Evolutionary conservation across 1,139 yeast species (phyloP).

Genomic region (Geotrichum histeridarum): DNA sequence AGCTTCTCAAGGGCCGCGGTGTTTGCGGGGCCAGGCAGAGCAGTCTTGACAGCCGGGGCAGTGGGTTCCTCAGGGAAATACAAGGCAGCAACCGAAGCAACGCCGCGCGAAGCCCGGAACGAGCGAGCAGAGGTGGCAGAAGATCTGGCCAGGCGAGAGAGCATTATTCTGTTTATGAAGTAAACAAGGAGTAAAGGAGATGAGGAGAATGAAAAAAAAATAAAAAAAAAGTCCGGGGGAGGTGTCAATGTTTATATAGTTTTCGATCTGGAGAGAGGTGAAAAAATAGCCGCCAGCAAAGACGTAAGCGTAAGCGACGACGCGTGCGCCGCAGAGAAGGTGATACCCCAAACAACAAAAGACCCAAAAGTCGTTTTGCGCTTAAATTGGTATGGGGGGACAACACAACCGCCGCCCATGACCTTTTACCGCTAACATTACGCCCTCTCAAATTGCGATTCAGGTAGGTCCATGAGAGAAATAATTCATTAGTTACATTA

Average conservation of each 20-base stretch:
- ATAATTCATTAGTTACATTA: background rate
- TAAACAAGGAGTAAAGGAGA: background rate
- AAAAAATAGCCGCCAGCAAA: background rate
- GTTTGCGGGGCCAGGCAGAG: constrained; percentile 63
- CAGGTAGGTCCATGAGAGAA: background rate
- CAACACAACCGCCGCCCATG: too few relatives aligned
- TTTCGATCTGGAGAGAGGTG: background rate
- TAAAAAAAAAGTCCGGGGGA: background rate
- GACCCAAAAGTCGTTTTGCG: too few relatives aligned
- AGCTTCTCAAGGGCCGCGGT: constrained; percentile 46
- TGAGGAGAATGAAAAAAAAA: background rate
- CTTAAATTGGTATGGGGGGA: too few relatives aligned
- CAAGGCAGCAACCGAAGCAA: constrained; percentile 32
- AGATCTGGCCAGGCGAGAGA: constrained; percentile 12
- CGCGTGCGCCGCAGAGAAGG: too few relatives aligned
- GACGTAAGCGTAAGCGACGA: background rate
- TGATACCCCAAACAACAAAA: too few relatives aligned
- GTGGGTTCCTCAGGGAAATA: constrained; percentile 59
- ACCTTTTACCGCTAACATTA: too few relatives aligned
- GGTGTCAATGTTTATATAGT: background rate
- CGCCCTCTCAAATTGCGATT: too few relatives aligned
- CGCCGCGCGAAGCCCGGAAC: constrained; percentile 8
- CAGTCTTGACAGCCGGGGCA: constrained; percentile 50
- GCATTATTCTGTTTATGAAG: constrained; percentile 1
- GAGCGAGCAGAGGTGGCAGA: constrained; percentile 5